Evolutionary conservation across 108 stramenopile genomes (phyloP), one percentile per base, ranked within the genome.

Genomic region (Fistulifera solaris): DNA sequence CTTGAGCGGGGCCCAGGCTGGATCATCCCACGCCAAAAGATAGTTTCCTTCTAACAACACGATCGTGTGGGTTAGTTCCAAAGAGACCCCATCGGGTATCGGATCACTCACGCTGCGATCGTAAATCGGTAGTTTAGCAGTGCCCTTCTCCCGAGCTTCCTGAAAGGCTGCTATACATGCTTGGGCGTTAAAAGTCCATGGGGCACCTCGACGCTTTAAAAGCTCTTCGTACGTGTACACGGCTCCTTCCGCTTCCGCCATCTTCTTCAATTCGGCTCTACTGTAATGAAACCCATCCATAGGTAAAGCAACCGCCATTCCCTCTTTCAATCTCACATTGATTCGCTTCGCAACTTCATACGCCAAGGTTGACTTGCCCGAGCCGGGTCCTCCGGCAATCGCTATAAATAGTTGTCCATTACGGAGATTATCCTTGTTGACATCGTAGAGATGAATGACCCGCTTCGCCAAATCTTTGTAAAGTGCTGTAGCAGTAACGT

Each of bases 251-350:
- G 62, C 14, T 55, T 60, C 23, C 48, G 40, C 54, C 8, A 54
- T 72, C 19, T 52, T 31, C 59, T 68, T 53, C 13, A 87, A 54
- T 60, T 77, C 48, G 2, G 67, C 47, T 27, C 69, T 63, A 2
- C 71, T 42, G 53, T 71, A 81, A 50, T 87, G 85, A 63, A 70
- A 87, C 11, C 85, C 85, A 56, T 87, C 85, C 81, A 87, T 83
- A 11, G 85, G 85, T 11, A 87, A 6, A n/a, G 65, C 78, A 1
- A 73, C 57, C 13, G 71, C 44, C 25, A 52, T 48, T 10, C 27
- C 52, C 5, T 25, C 24, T 48, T 31, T 23, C 6, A 11, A 17
- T 14, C 12, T 4, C 17, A 44, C 54, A 52, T 77, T 68, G 42
- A 75, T 63, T 7, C 47, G 41, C 22, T 49, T 1, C 8, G 67